These are phyloP conservation scores for Suillus subalutaceus DNA, from an alignment of 768 basidiomycete species.

Conservation along the genomic window DNA sequence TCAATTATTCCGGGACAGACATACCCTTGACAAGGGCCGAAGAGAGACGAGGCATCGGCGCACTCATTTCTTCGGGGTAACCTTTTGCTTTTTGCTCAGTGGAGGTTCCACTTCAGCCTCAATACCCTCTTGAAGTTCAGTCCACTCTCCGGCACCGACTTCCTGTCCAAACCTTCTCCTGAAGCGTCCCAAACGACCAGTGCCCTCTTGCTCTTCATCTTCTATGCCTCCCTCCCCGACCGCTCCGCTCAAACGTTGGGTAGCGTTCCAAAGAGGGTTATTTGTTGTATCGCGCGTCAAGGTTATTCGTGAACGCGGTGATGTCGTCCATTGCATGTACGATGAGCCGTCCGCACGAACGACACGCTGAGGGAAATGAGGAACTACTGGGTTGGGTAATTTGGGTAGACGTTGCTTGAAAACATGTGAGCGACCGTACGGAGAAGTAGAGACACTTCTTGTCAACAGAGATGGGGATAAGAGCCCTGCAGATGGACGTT, in stretches of 20 bases:
- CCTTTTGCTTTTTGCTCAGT: constrained; percentile 11
- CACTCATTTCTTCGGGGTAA: constrained; percentile 10
- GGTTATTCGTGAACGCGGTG: constrained; percentile 74
- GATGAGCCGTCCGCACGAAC: constrained; percentile 88
- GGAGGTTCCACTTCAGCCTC: constrained; percentile 33
- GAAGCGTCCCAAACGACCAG: constrained; percentile 82
- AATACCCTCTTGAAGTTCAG: constrained; percentile 27
- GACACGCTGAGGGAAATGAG: constrained; percentile 84
- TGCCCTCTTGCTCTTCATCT: constrained; percentile 71
- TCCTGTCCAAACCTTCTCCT: constrained; percentile 69
- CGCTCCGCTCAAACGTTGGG: constrained; percentile 51
- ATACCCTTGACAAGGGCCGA: background rate
- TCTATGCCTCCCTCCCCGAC: constrained; percentile 42
- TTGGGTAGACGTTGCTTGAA: constrained; percentile 67
- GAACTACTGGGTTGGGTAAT: constrained; percentile 83
- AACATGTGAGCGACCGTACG: constrained; percentile 85
- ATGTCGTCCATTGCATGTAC: constrained; percentile 87
- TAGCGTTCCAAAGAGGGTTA: constrained; percentile 84
- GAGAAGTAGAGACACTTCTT: constrained; percentile 56
- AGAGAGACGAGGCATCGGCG: background rate
- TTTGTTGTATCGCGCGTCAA: constrained; percentile 89
- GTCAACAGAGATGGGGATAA: background rate
- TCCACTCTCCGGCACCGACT: constrained; percentile 37
- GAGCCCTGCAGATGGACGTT: background rate
- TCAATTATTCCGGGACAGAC: background rate